Conservation (phyloP, 768 basidiomycete species). For the Mycena sanguinolenta region DNA sequence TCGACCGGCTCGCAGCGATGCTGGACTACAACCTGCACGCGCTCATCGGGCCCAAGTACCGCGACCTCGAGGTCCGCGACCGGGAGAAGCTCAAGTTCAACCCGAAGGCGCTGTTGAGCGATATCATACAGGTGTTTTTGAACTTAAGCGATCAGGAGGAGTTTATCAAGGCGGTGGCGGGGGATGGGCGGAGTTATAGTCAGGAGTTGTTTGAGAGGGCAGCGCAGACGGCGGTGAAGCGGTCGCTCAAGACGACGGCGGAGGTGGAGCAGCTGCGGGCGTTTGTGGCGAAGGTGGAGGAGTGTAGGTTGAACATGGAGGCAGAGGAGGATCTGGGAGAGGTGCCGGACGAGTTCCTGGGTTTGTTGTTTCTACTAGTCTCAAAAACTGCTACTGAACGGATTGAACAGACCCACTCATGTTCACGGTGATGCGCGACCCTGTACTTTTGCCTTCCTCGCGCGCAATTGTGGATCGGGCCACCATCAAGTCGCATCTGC, state of each 20-base stretch:
- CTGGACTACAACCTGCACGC: constrained; percentile 93
- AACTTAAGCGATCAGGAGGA: constrained; percentile 85
- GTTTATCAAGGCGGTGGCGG: constrained; percentile 90
- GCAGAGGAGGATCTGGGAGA: constrained; percentile 95
- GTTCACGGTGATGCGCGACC: constrained; percentile 95
- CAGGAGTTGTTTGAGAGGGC: constrained; percentile 88
- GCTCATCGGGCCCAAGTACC: constrained; percentile 90
- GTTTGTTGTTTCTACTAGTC: constrained; percentile 55
- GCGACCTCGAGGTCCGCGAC: constrained; percentile 87
- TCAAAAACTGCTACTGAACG: neutral
- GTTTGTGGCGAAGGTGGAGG: constrained; percentile 89
- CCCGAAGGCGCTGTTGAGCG: constrained; percentile 83
- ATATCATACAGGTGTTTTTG: constrained; percentile 91
- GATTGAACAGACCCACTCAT: constrained; percentile 81
- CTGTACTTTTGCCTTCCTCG: constrained; percentile 91
- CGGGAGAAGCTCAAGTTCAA: constrained; percentile 92
- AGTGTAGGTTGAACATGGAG: constrained; percentile 80
- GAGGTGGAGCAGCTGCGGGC: constrained; percentile 79
- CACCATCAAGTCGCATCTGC: constrained; percentile 94
- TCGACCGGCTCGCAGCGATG: constrained; percentile 96
- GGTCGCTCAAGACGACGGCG: constrained; percentile 77
- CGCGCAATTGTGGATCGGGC: constrained; percentile 83
- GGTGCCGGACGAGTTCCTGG: constrained; percentile 94
- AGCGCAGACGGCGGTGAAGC: constrained; percentile 71
- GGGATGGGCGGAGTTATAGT: constrained; percentile 93